Evolutionary conservation across 2,329 filamentous ascomycete species (phyloP).

Genomic region (Arthrinium phaeospermum): DNA sequence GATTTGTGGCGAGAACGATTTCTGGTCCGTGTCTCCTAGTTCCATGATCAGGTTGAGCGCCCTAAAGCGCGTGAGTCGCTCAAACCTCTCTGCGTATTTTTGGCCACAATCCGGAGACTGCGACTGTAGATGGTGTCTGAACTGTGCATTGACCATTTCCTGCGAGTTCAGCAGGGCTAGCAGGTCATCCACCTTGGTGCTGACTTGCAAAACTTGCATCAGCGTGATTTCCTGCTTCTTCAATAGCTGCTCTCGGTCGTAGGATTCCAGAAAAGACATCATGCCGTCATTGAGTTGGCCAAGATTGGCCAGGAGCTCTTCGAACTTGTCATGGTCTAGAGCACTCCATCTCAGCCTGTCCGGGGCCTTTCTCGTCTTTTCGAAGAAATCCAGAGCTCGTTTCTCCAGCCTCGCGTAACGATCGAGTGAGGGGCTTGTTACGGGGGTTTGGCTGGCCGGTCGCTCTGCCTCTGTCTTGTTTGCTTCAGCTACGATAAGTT

Average conservation of each 20-base stretch:
- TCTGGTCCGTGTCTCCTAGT: background rate
- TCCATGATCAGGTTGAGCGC: background rate
- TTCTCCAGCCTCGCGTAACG: no score
- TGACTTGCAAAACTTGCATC: no score
- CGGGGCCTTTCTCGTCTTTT: background rate
- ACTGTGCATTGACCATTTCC: no score
- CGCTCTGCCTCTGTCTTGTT: no score
- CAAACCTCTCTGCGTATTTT: background rate
- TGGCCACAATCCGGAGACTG: background rate
- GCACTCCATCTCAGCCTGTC: no score
- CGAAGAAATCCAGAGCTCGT: background rate
- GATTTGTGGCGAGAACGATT: background rate
- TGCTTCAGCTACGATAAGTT: no score
- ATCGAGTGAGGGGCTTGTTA: no score
- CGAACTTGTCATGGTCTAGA: background rate
- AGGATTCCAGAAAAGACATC: background rate
- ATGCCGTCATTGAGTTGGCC: background rate
- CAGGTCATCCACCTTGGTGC: no score
- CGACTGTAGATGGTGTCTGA: no score
- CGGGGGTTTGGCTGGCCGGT: no score
- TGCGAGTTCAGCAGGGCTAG: no score
- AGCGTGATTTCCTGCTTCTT: background rate
- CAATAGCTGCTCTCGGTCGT: background rate
- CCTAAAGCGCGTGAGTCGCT: background rate
- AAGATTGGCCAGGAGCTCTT: background rate